Base-by-base conservation (phyloP, 1,284 basidiomycete species). In the Leucocoprinus gongylophorus region DNA sequence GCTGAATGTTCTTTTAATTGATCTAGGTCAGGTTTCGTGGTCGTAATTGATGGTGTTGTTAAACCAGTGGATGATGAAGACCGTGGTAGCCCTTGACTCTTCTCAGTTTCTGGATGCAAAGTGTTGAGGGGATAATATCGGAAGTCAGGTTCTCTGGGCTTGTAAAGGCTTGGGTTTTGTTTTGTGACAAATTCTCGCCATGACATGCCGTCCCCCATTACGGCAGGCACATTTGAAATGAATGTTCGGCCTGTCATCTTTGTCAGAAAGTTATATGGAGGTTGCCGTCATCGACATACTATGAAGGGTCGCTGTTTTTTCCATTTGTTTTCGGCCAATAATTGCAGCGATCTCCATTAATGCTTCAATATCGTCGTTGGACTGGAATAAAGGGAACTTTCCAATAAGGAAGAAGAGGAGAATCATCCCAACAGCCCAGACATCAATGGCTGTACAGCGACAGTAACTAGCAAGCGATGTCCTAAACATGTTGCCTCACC, bases 381-480 rank as follows among this genome's bases (percentile, higher is more conserved):
- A 92, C 63, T 95, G 91, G 71, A 99, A 95, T 20, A 98, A 70
- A 0, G 95, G 95, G 62, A 98, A 99, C 59, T 97, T 95, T 54
- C 84, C 81, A 0, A 88, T 88, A 21, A 99, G 75, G 68, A 98
- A 94, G 66, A 94, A 95, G 5, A 99, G 75, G 0, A 99, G 70
- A 50, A 98, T 97, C 63, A 89, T 86, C 1, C 95, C 95, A 1
- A 84, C 91, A 1, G 95, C 89, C 95, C 95, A 99, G 38, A 98
- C 83, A 64, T 99, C 95, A 61, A 99, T 86, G 9, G 95, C 95
- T 92, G 63, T 48, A 21, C 23, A 21, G 53, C 37, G 52, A 20
- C 26, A 21, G 52, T 35, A 4, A 46, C 29, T 13, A 38, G 17
- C 35, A 43, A 12, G 44, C 40, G 12, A 21, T 29, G 20, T 40